Conservation (phyloP, 805 yeast species). For the Wickerhamiella cacticola region DNA sequence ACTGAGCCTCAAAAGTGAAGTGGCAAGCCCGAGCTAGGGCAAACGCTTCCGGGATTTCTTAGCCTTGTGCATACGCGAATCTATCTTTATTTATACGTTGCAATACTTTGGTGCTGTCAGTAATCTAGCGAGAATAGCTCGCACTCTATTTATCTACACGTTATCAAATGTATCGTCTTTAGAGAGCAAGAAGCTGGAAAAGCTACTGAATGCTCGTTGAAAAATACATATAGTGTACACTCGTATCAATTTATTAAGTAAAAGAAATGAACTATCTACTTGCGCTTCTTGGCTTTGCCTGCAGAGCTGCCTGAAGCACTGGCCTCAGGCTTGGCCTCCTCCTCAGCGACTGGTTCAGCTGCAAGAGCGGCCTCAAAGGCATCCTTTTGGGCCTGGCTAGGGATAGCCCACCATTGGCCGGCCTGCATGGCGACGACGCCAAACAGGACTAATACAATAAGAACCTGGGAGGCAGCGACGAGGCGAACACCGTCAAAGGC, state of each 20-base stretch:
- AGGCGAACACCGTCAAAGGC: slow-evolving; percentile 77
- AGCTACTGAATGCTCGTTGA: no score
- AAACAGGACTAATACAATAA: slow-evolving; percentile 54
- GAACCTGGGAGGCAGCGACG: slow-evolving; percentile 76
- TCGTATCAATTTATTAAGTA: no score
- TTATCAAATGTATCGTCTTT: no score
- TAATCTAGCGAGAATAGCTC: no score
- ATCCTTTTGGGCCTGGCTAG: slow-evolving; percentile 17
- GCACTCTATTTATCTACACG: not conserved
- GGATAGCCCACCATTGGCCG: slow-evolving; percentile 73
- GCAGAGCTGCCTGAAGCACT: not conserved
- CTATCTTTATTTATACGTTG: not conserved
- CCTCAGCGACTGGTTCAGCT: slow-evolving; percentile 13
- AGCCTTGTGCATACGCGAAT: not conserved
- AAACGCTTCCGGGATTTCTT: not conserved
- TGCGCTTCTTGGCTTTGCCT: slow-evolving; percentile 12
- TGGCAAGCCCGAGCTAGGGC: not conserved
- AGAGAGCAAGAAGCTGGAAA: no score
- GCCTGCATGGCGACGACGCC: slow-evolving; percentile 80
- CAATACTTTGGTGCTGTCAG: not conserved
- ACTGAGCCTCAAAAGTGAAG: slow-evolving; percentile 4
- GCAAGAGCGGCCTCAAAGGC: slow-evolving; percentile 15
- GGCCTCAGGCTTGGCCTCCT: slow-evolving; percentile 13
- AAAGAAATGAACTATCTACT: slow-evolving; percentile 4
- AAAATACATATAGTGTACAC: no score